Conservation (phyloP, 2,329 filamentous ascomycete species). For the Paracamarosporium sp. region DNA sequence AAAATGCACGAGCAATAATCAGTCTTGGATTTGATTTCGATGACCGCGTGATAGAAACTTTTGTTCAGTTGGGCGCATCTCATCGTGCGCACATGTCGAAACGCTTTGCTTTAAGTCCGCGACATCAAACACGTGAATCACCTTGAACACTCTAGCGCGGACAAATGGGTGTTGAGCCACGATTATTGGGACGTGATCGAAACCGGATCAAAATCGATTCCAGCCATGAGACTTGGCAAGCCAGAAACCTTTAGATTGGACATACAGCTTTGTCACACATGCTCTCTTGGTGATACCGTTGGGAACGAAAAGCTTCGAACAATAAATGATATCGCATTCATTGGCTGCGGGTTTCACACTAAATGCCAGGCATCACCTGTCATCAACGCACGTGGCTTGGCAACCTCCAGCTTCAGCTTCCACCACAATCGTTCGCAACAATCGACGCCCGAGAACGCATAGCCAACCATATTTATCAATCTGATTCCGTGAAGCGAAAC, state of each 20-base stretch:
- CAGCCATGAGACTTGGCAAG: too few species aligned
- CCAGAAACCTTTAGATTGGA: too few species aligned
- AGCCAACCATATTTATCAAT: background rate
- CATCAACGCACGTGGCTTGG: background rate
- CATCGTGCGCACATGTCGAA: too few species aligned
- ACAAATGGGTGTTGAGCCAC: too few species aligned
- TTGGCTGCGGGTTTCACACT: background rate
- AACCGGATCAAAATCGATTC: background rate
- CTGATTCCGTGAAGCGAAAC: background rate
- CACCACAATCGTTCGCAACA: background rate
- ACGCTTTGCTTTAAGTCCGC: too few species aligned
- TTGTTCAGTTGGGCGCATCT: too few species aligned
- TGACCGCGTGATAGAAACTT: background rate
- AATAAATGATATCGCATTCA: background rate
- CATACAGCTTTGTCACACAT: background rate
- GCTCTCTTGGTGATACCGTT: background rate
- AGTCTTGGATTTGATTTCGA: background rate
- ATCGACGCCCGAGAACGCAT: background rate
- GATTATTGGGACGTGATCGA: background rate
- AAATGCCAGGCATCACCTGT: background rate
- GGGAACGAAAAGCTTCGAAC: too few species aligned
- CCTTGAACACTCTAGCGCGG: too few species aligned
- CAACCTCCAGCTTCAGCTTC: background rate
- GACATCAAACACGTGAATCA: too few species aligned
- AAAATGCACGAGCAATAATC: constrained; percentile 3